Percentiles rank a stretch among this genome's conserved stretches.
These are phyloP conservation scores for Globisporangium ultimum DNA, from an alignment of 352 stramenopile species.

Conservation along the genomic window DNA sequence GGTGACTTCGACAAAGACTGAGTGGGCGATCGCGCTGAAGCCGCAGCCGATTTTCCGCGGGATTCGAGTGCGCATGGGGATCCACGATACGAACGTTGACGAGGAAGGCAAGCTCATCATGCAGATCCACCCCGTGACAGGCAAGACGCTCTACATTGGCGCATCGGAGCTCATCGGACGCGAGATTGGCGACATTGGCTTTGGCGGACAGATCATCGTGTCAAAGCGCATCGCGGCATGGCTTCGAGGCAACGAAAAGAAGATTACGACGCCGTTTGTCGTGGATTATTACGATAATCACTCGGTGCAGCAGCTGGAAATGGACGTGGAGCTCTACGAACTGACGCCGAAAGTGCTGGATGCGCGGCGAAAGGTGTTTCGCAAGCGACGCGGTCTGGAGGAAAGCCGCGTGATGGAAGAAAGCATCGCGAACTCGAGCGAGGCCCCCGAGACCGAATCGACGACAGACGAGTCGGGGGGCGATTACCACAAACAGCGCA, in stretches of 20 bases:
- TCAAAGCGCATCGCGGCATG: constrained; percentile 56
- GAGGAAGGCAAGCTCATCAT: constrained; percentile 52
- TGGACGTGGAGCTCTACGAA: constrained; percentile 60
- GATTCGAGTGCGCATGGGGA: constrained; percentile 72
- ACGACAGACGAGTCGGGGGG: constrained; percentile 31
- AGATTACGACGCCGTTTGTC: constrained; percentile 36
- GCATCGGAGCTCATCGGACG: constrained; percentile 58
- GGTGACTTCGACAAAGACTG: constrained; percentile 52
- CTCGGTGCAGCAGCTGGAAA: constrained; percentile 38
- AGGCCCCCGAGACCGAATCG: constrained; percentile 26
- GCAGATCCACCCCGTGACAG: constrained; percentile 60
- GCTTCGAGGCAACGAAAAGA: constrained; percentile 33
- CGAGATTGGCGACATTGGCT: constrained; percentile 62
- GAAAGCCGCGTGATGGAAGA: constrained; percentile 22
- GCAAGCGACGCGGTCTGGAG: constrained; percentile 32
- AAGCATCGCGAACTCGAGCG: constrained; percentile 13
- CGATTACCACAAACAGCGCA: constrained; percentile 39
- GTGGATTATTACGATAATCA: constrained; percentile 55
- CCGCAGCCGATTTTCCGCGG: constrained; percentile 51
- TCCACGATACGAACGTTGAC: constrained; percentile 53
- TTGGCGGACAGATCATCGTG: constrained; percentile 68
- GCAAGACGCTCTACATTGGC: constrained; percentile 63
- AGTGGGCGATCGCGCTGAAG: constrained; percentile 42
- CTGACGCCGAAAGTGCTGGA: constrained; percentile 56
- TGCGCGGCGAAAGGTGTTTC: constrained; percentile 48